Evolutionary conservation across 1,139 yeast genomes (phyloP).

Genomic region (Yamadazyma aaseri): DNA sequence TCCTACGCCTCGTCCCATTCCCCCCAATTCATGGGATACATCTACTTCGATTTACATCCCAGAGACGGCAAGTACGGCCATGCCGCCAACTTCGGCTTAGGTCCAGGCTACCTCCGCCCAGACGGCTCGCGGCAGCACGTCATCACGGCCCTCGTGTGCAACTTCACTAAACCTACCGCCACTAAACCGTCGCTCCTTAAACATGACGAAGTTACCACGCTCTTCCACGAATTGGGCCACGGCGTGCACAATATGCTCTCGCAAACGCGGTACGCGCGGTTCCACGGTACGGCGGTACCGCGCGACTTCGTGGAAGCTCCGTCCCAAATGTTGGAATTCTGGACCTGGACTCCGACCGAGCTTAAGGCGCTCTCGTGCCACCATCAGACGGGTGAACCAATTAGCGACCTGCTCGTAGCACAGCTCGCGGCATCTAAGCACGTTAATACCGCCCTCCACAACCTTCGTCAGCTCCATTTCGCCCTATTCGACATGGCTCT

Average conservation of each 20-base stretch:
- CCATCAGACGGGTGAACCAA: constrained; percentile 57
- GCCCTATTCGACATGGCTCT: constrained; percentile 74
- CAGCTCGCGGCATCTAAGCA: constrained; percentile 66
- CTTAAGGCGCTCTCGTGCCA: constrained; percentile 62
- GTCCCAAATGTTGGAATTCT: constrained; percentile 83
- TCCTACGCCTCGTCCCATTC: no score
- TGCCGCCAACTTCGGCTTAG: constrained; percentile 77
- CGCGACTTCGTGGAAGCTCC: constrained; percentile 92
- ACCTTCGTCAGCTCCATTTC: constrained; percentile 73
- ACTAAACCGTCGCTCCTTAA: constrained; percentile 73
- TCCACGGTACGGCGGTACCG: constrained; percentile 74
- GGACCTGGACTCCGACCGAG: constrained; percentile 77
- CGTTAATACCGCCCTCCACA: constrained; percentile 70
- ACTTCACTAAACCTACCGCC: constrained; percentile 73
- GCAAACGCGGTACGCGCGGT: constrained; percentile 59
- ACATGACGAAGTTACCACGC: constrained; percentile 77
- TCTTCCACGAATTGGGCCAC: constrained; percentile 89
- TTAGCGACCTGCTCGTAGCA: constrained; percentile 58
- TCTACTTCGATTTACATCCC: constrained; percentile 80
- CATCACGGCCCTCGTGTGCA: constrained; percentile 78
- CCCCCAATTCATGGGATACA: constrained; percentile 75
- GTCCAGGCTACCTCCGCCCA: constrained; percentile 55
- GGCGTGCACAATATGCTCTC: constrained; percentile 81
- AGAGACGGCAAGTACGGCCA: constrained; percentile 85
- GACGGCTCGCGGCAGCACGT: constrained; percentile 60